Evolutionary conservation across 805 yeast species (phyloP), one percentile per base, ranked within the genome.

Genomic region (Starmerella roubikii): DNA sequence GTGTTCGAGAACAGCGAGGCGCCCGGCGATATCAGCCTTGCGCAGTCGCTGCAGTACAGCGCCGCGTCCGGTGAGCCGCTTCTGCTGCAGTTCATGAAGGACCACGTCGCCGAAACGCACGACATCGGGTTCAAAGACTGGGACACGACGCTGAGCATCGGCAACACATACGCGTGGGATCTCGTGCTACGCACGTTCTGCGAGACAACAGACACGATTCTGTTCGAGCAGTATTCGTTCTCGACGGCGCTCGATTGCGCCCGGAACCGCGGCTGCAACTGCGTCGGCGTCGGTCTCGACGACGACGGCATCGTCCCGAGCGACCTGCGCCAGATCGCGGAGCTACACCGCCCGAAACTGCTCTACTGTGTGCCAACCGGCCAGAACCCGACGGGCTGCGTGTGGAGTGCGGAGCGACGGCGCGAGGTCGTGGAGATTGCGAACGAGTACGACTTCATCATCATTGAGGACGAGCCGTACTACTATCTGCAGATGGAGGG

Each of bases 381-480:
- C 47, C 97, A 88, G 66, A 88, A 88, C 69, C 98, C 98, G 49
- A 85, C 95, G 18, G 98, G 98, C 32, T 76, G 93, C 4, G 80
- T 84, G 17, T 66, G 88, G 52, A 65, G 78, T 24, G 61, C 54
- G 21, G 85, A 82, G 53, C 75, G 97, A 64, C 81, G 95, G 64
- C 58, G 61, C 45, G 73, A 69, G 38, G 70, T 91, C 49, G 84
- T 85, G 62, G 68, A 71, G 46, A 55, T 86, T 45, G 88, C 93
- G 25, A 76, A 73, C 55, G 76, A 82, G 64, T 79, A 84, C 59
- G 95, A 88, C 62, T 68, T 88, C 55, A 54, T 88, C 39, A 76
- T 88, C 48, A 59, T 88, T 38, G 98, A 88, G 65, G 98, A 88
- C 59, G 98, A 91, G 63, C 98, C 98, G 39, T 88, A 88, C 74